These are phyloP conservation scores for Calocybe cyanea DNA, from an alignment of 768 basidiomycete genomes.

Conservation along the genomic window DNA sequence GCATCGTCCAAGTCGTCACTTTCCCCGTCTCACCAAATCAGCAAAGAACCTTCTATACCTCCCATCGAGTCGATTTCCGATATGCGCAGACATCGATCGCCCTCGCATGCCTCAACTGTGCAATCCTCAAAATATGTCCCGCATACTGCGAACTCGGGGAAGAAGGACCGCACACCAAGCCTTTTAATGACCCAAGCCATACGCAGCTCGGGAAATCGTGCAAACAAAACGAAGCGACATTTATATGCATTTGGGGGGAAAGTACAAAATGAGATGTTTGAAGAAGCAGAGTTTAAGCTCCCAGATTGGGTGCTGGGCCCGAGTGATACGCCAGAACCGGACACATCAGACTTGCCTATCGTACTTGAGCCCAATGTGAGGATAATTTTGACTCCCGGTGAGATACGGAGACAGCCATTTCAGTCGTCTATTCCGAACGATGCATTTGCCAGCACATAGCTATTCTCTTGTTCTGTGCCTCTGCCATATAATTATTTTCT, in stretches of 20 bases:
- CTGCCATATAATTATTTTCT: slow-evolving; percentile 3
- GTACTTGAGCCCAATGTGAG: background rate
- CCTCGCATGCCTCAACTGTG: slow-evolving; percentile 14
- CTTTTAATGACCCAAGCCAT: slow-evolving; percentile 45
- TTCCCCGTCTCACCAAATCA: slow-evolving; percentile 5
- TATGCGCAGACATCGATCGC: slow-evolving; percentile 11
- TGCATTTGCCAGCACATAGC: too few species aligned
- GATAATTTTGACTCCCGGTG: slow-evolving; percentile 2
- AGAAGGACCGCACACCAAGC: slow-evolving; percentile 17
- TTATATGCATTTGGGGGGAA: slow-evolving; percentile 58
- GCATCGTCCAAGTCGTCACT: slow-evolving; percentile 7
- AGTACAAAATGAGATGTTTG: slow-evolving; percentile 42
- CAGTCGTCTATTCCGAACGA: background rate
- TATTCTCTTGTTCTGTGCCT: too few species aligned
- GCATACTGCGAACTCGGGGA: slow-evolving; percentile 14
- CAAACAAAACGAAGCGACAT: slow-evolving; percentile 49
- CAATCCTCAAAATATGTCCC: slow-evolving; percentile 15
- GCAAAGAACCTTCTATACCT: slow-evolving; percentile 22
- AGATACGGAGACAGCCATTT: slow-evolving; percentile 4
- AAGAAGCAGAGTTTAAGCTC: slow-evolving; percentile 52
- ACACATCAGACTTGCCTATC: slow-evolving; percentile 1
- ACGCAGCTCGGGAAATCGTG: slow-evolving; percentile 41
- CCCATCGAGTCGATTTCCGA: slow-evolving; percentile 23
- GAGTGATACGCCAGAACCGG: slow-evolving; percentile 13
- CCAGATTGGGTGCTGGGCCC: slow-evolving; percentile 45